Percentiles rank a stretch among this genome's conserved stretches.
Conservation (phyloP, 2,329 filamentous ascomycete genomes). For the Ciborinia camelliae region DNA sequence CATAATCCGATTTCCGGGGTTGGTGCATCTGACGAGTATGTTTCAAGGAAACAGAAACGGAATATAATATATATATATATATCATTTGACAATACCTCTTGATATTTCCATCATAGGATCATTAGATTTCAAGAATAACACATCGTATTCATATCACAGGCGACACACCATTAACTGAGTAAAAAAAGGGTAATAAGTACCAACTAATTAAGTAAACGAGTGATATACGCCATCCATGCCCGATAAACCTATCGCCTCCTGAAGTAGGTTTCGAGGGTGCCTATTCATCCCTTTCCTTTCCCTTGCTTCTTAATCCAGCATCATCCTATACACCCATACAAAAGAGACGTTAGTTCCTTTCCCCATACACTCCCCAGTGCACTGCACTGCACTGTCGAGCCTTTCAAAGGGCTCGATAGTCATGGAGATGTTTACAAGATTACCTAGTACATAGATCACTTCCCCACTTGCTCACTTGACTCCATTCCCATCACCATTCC, state of each 20-base stretch:
- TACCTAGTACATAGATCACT: conserved; percentile 19
- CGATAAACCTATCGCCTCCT: conserved; percentile 18
- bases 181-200: background rate
- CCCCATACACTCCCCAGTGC: conserved; percentile 7
- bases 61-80: too few relatives aligned
- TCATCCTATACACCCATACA: conserved; percentile 27
- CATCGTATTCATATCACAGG: background rate
- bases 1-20: background rate
- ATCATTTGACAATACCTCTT: background rate
- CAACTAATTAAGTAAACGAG: conserved; percentile 25
- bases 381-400: background rate
- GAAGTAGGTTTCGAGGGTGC: background rate
- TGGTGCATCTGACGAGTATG: background rate
- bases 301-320: conserved; percentile 3
- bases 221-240: conserved; percentile 34
- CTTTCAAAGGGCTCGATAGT: background rate
- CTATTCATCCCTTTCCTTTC: background rate
- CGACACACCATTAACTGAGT: background rate
- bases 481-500: background rate
- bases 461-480: background rate
- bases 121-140: background rate
- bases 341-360: conserved; percentile 16
- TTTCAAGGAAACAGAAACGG: too few relatives aligned
- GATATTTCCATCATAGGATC: background rate
- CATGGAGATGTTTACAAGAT: conserved; percentile 13